Base-by-base conservation (phyloP, 1,284 basidiomycete genomes). In the Ceratobasidium sp. region DNA sequence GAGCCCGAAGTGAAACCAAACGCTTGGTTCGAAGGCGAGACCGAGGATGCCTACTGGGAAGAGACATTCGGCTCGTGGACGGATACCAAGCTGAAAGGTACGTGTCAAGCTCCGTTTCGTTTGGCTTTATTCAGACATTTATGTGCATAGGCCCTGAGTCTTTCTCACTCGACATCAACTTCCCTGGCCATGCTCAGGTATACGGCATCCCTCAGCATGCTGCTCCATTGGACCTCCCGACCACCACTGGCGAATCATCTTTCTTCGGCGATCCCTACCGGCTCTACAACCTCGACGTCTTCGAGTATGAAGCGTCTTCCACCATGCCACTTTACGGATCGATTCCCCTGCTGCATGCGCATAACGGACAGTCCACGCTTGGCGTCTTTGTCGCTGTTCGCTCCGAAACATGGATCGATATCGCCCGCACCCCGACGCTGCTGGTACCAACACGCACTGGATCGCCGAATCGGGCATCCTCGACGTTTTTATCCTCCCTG, bases 131-230 rank as follows among this genome's bases (percentile, higher is more conserved):
- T 22, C 77, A 5, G 65, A 41, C 22, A 69, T n/a, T 74, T 51
- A 64, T 37, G 43, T 53, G 66, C 41, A 24, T 78, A 96, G 95
- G 96, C 22, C 98, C 97, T 27, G 96, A 99, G 83, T 96, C 93
- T 0, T 86, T 98, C 72, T 95, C 92, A 0, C 81, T 99, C 76
- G 98, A 99, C 80, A 92, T 99, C 78, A 89, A 89, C 74, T 99
- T 99, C 87, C 96, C 96, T 0, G 91, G 90, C 76, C 94, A 96
- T 76, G 88, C 89, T 39, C 91, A 93, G 76, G 90, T 98, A 74
- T 99, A 94, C 79, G 97, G 98, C 74, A 95, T 99, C 54, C 97
- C 98, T 2, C 95, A 99, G 83, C 98, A 98, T 80, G 97, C 98
- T 9, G 96, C 96, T 0, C 89, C 90, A 6, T 87, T 99, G 39